Evolutionary conservation across 2,329 filamentous ascomycete genomes (phyloP).

Genomic region (Ceratocystis albifundus): DNA sequence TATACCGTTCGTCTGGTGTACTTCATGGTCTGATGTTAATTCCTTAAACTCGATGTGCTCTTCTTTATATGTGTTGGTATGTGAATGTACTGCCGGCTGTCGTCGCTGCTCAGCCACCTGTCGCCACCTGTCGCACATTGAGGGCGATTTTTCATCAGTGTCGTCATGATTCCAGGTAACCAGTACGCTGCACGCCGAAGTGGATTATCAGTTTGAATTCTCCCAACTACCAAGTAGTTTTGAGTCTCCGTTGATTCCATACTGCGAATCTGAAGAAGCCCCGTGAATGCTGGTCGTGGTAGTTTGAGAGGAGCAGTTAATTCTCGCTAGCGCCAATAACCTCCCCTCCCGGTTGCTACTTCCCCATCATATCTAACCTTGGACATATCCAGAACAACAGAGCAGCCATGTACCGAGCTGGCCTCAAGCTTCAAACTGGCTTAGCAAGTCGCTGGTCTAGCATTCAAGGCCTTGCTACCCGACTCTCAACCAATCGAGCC

Average conservation of each 20-base stretch:
- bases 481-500: background rate
- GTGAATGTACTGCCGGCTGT: background rate
- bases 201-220: no score
- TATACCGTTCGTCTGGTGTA: no score
- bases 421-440: conserved; percentile 5
- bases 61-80: background rate
- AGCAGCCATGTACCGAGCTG: conserved; percentile 7
- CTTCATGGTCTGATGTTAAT: no score
- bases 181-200: no score
- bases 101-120: background rate
- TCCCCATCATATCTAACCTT: background rate
- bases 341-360: background rate
- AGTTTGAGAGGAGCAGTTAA: no score
- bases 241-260: background rate
- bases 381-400: background rate
- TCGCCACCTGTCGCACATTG: background rate
- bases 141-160: background rate
- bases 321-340: background rate
- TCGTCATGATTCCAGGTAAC: background rate
- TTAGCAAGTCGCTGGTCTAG: conserved; percentile 7
- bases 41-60: background rate
- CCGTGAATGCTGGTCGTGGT: no score
- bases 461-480: background rate
- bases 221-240: background rate
- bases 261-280: background rate